phyloP scores from a whole-genome alignment of 768 basidiomycete species.

The Lyophyllum shimeji region DNA sequence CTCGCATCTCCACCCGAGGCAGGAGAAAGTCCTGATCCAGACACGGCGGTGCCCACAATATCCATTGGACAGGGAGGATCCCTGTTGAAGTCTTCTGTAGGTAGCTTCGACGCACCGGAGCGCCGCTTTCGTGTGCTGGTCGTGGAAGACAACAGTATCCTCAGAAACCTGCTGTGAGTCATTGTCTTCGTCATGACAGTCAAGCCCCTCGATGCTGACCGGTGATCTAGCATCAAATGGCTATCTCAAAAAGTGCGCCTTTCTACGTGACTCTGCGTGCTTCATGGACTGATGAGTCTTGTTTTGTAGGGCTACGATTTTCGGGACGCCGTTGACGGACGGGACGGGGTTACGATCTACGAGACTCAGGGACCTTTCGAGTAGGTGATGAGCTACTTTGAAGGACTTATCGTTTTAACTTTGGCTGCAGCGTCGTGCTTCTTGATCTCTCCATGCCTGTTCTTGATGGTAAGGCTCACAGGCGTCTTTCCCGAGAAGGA shows the following conservation, averaged over 20 bases:
- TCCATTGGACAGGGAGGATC: slow-evolving; percentile 61
- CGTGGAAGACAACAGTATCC: slow-evolving; percentile 88
- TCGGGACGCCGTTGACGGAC: slow-evolving; percentile 80
- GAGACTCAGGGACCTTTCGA: slow-evolving; percentile 78
- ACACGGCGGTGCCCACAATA: slow-evolving; percentile 42
- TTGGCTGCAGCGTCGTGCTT: slow-evolving; percentile 65
- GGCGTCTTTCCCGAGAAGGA: neutral
- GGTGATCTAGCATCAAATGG: slow-evolving; percentile 53
- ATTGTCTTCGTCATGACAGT: slow-evolving; percentile 7
- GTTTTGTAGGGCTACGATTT: slow-evolving; percentile 69
- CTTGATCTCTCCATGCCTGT: slow-evolving; percentile 92
- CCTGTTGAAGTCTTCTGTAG: slow-evolving; percentile 65
- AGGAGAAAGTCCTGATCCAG: slow-evolving; percentile 21
- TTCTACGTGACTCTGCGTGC: neutral
- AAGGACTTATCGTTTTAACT: slow-evolving; percentile 6
- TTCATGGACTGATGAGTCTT: neutral
- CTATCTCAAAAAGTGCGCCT: slow-evolving; percentile 52
- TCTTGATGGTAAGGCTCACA: slow-evolving; percentile 65
- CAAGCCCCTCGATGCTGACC: slow-evolving; percentile 4
- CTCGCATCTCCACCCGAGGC: slow-evolving; percentile 23
- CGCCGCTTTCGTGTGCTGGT: slow-evolving; percentile 67
- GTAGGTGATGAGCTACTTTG: slow-evolving; percentile 43
- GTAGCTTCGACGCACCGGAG: slow-evolving; percentile 44
- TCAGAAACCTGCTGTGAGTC: slow-evolving; percentile 80
- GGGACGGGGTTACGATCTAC: slow-evolving; percentile 79